Percentiles rank a stretch among this genome's conserved stretches.
phyloP scores from a whole-genome alignment of 2,329 filamentous ascomycete genomes.

The Alternaria sp. region DNA sequence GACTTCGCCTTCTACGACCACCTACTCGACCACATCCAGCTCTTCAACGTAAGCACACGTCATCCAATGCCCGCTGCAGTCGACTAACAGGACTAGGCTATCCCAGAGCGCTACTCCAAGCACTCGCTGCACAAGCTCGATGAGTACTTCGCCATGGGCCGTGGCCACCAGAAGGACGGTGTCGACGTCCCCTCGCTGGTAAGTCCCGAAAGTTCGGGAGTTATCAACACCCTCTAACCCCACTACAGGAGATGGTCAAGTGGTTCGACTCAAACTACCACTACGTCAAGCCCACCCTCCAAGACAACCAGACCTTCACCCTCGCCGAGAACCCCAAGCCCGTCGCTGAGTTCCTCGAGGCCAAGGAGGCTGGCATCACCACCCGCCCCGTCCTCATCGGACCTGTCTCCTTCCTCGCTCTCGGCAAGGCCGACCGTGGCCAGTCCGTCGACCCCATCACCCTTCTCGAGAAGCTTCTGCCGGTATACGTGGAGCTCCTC shows the following conservation, averaged over 20 bases:
- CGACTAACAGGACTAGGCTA: constrained; percentile 64
- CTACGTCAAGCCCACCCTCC: constrained; percentile 98
- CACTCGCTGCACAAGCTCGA: constrained; percentile 87
- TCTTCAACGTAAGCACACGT: constrained; percentile 78
- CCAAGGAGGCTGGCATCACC: constrained; percentile 92
- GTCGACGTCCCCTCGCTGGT: constrained; percentile 88
- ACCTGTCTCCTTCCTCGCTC: constrained; percentile 95
- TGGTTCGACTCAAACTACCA: constrained; percentile 99
- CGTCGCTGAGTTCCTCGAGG: constrained; percentile 91
- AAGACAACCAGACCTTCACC: constrained; percentile 96
- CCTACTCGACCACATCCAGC: constrained; percentile 96
- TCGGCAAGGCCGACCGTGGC: constrained; percentile 97
- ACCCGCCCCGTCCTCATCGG: constrained; percentile 95
- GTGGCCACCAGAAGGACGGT: constrained; percentile 94
- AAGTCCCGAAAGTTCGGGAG: constrained; percentile 32
- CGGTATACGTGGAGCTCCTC: constrained; percentile 92
- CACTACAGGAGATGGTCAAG: constrained; percentile 90
- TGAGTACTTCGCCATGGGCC: constrained; percentile 99
- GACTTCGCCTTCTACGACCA: constrained; percentile 99
- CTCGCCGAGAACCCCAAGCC: constrained; percentile 89
- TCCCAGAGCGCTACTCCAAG: constrained; percentile 92
- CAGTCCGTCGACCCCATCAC: constrained; percentile 92
- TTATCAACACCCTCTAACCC: constrained; percentile 28
- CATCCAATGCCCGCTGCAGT: not conserved
- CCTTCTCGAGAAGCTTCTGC: constrained; percentile 89